Evolutionary conservation across 306 rosid species (phyloP).

Genomic region (Corylus heterophylla): DNA sequence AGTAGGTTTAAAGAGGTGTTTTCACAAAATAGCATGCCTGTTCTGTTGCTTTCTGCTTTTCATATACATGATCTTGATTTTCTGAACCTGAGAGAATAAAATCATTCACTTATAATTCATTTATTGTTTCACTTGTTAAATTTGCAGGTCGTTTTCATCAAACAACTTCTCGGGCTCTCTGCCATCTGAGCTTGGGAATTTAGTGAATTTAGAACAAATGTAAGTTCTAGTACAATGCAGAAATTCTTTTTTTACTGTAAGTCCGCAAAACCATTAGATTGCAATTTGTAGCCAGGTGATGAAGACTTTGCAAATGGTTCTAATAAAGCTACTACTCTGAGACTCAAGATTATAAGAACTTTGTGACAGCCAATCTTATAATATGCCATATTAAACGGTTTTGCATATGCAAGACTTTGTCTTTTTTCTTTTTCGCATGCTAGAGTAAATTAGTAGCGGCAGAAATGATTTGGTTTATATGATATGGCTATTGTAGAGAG

Average conservation of each 20-base stretch:
- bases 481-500: not conserved
- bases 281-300: not conserved
- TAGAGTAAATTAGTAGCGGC: not conserved
- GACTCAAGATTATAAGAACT: not conserved
- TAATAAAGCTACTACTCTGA: not conserved
- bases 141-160: slow-evolving; percentile 45
- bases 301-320: not conserved
- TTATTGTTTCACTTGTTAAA: slow-evolving; percentile 11
- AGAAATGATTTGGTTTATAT: not conserved
- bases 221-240: slow-evolving; percentile 36
- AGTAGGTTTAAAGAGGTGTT: not conserved
- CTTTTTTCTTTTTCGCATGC: not conserved
- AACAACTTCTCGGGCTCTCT: slow-evolving; percentile 79
- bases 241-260: not conserved
- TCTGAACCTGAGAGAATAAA: not conserved
- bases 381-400: not conserved
- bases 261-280: not conserved
- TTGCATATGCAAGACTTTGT: not conserved
- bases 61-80: not conserved
- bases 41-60: not conserved
- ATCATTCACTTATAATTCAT: not conserved
- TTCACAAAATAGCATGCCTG: not conserved
- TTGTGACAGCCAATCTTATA: not conserved
- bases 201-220: slow-evolving; percentile 52
- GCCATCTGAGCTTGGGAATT: slow-evolving; percentile 71